A percentile compares a stretch with the other conserved stretches of the same genome.
These are phyloP conservation scores for Styphnolobium japonicum DNA, from an alignment of 306 rosid species.

Conservation along the genomic window DNA sequence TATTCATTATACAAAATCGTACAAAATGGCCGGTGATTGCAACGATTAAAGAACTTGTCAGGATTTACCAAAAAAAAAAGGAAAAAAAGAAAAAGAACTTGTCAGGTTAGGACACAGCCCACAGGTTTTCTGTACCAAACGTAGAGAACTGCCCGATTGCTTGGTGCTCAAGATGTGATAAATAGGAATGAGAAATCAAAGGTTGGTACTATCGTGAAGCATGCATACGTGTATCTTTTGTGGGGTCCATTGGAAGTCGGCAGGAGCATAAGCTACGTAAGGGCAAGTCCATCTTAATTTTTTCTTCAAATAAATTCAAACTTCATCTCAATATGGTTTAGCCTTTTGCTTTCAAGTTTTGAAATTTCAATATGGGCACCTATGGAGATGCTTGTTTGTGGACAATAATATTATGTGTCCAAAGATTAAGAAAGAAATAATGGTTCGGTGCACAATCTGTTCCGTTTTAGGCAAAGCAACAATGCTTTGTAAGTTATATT, in stretches of 20 bases:
- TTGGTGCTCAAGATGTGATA: neutral
- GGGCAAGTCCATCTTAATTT: neutral
- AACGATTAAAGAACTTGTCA: neutral
- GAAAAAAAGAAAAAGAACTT: too few relatives aligned
- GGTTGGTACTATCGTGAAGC: neutral
- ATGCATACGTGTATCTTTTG: neutral
- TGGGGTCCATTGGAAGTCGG: neutral
- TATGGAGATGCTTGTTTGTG: neutral
- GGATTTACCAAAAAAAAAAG: too few relatives aligned
- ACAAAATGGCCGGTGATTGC: conserved; percentile 16
- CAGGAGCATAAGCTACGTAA: neutral
- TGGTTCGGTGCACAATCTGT: neutral
- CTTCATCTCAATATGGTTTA: neutral
- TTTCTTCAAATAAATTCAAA: neutral
- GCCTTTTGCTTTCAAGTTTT: neutral
- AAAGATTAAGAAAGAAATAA: neutral
- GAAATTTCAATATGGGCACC: neutral
- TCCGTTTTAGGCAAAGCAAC: neutral
- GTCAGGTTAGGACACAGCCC: too few relatives aligned
- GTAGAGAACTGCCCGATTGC: neutral
- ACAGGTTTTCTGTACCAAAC: neutral
- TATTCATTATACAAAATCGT: neutral
- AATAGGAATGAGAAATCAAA: neutral
- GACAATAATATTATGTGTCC: neutral
- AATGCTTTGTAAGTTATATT: neutral